phyloP scores from a whole-genome alignment of 176 grass and related monocot species.

The Carex parvula region DNA sequence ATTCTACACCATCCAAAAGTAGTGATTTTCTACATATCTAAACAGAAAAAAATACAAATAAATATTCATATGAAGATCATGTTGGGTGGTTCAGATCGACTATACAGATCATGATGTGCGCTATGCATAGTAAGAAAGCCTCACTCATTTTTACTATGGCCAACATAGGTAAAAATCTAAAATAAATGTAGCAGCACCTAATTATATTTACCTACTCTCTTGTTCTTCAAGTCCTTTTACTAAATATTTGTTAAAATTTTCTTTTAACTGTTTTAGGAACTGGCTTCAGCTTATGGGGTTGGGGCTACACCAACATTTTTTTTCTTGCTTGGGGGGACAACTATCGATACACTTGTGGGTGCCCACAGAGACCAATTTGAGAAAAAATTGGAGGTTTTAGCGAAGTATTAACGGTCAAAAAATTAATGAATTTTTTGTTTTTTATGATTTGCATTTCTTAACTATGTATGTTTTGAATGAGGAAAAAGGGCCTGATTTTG shows the following conservation, averaged over 20 bases:
- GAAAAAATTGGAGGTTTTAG: constrained; percentile 47
- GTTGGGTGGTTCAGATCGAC: too few relatives aligned
- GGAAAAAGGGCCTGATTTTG: background rate
- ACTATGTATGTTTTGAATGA: too few relatives aligned
- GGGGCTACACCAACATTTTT: constrained; percentile 74
- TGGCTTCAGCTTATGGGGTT: constrained; percentile 45
- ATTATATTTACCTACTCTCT: background rate
- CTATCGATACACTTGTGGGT: constrained; percentile 59
- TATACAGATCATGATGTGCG: too few relatives aligned
- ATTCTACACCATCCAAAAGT: too few relatives aligned
- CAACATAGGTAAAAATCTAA: background rate
- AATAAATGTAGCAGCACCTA: background rate
- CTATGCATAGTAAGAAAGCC: too few relatives aligned
- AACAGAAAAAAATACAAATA: too few relatives aligned
- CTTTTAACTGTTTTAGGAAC: constrained; percentile 35
- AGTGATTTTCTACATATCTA: too few relatives aligned
- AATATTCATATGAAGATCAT: too few relatives aligned
- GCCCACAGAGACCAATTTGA: constrained; percentile 51
- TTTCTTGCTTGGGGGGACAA: constrained; percentile 53
- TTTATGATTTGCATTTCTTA: background rate
- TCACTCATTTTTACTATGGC: background rate
- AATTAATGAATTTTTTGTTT: constrained; percentile 11
- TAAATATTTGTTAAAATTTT: constrained; percentile 5
- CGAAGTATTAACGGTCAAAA: background rate
- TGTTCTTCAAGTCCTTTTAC: background rate